A percentile compares a stretch with the other conserved stretches of the same genome.
phyloP scores from a whole-genome alignment of 2,329 filamentous ascomycete genomes.

The Verticillium albo-atrum region DNA sequence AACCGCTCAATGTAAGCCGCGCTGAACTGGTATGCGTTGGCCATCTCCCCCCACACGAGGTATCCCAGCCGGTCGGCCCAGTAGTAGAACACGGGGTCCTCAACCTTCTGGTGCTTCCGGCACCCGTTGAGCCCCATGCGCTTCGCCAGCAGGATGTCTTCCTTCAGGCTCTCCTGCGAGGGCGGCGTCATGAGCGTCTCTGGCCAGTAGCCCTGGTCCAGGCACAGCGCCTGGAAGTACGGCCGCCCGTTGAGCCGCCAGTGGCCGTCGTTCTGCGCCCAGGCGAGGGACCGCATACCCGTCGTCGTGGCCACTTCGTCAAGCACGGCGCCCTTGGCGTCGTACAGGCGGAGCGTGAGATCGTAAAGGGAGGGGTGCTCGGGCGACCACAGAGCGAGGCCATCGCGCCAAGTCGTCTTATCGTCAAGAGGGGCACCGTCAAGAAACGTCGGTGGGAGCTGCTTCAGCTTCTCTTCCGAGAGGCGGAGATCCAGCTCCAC shows the following conservation, averaged over 20 bases:
- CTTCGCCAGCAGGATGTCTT: slow-evolving; percentile 52
- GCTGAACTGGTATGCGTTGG: slow-evolving; percentile 60
- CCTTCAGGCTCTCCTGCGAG: slow-evolving; percentile 35
- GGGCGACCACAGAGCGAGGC: slow-evolving; percentile 59
- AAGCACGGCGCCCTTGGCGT: slow-evolving; percentile 32
- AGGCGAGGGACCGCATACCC: slow-evolving; percentile 57
- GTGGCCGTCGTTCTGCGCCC: slow-evolving; percentile 52
- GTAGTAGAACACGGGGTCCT: slow-evolving; percentile 57
- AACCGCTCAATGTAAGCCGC: slow-evolving; percentile 52
- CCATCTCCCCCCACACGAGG: slow-evolving; percentile 62
- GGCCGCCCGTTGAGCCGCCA: slow-evolving; percentile 56
- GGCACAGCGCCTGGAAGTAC: slow-evolving; percentile 54
- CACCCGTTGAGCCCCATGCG: slow-evolving; percentile 62
- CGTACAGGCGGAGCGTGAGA: slow-evolving; percentile 47
- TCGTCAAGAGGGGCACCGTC: slow-evolving; percentile 29
- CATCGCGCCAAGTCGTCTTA: slow-evolving; percentile 41
- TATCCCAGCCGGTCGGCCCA: slow-evolving; percentile 58
- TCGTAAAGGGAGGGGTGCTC: slow-evolving; percentile 54
- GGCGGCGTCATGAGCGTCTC: slow-evolving; percentile 57
- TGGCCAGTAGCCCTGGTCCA: slow-evolving; percentile 63
- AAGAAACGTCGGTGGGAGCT: slow-evolving; percentile 30
- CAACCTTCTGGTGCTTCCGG: slow-evolving; percentile 61
- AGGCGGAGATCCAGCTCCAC: slow-evolving; percentile 46
- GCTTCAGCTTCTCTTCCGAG: slow-evolving; percentile 30
- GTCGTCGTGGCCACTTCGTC: slow-evolving; percentile 57